phyloP scores from a whole-genome alignment of 176 grass and related monocot species.

The Metroxylon sagu region DNA sequence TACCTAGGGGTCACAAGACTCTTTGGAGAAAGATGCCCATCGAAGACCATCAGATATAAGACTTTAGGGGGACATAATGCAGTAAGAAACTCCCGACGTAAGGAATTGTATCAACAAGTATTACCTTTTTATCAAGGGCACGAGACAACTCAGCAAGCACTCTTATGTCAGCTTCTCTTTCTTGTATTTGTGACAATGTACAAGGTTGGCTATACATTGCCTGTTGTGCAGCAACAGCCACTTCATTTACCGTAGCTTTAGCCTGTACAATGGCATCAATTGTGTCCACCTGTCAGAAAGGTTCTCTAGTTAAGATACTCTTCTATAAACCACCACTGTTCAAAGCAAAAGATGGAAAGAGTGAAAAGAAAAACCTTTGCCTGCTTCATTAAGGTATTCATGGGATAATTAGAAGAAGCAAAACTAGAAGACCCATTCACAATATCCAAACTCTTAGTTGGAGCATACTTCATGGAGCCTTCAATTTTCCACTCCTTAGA shows the following conservation, averaged over 20 bases:
- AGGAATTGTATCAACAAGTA: not conserved
- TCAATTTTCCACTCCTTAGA: constrained; percentile 33
- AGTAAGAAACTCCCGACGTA: too few relatives aligned
- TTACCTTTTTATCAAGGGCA: constrained; percentile 87
- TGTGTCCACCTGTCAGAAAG: constrained; percentile 50
- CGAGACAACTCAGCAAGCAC: constrained; percentile 93
- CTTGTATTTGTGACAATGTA: constrained; percentile 85
- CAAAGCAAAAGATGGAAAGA: not conserved
- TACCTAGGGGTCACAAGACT: too few relatives aligned
- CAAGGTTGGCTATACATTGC: constrained; percentile 81
- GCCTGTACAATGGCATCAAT: constrained; percentile 77
- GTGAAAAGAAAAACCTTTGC: constrained; percentile 42
- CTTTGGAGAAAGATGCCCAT: too few relatives aligned
- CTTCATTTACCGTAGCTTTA: constrained; percentile 69
- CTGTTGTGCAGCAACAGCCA: constrained; percentile 57
- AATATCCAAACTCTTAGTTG: constrained; percentile 37
- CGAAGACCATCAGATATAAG: too few relatives aligned
- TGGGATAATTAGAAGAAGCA: constrained; percentile 37
- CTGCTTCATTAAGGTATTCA: constrained; percentile 57
- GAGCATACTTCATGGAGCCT: constrained; percentile 30
- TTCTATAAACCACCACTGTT: too few relatives aligned
- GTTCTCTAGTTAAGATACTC: not conserved
- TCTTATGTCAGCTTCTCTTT: constrained; percentile 97
- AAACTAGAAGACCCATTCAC: constrained; percentile 31
- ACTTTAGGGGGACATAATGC: too few relatives aligned